Percentiles rank a stretch among this genome's conserved stretches.
phyloP scores from a whole-genome alignment of 495 filamentous ascomycete species.

The Hyphodiscus hymeniophilus region DNA sequence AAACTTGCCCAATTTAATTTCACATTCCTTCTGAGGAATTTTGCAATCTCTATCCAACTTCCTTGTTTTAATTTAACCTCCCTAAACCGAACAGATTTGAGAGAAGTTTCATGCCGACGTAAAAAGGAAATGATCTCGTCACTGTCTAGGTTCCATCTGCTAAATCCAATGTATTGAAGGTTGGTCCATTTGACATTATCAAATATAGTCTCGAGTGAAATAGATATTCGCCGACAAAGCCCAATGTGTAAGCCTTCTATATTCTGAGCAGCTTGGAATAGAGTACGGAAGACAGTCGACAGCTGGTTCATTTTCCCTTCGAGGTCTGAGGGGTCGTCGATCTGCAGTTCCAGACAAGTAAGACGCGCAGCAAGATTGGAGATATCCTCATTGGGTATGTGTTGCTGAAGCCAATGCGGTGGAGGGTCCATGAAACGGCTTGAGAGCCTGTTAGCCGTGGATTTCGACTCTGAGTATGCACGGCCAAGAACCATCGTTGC shows the following conservation, averaged over 20 bases:
- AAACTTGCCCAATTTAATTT: conserved; percentile 53
- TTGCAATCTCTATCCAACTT: conserved; percentile 53
- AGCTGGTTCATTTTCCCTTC: conserved; percentile 46
- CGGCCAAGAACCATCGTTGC: conserved; percentile 49
- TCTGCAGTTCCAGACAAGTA: conserved; percentile 50
- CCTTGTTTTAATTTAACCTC: conserved; percentile 51
- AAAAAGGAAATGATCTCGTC: conserved; percentile 51
- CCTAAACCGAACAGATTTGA: conserved; percentile 49
- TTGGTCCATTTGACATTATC: conserved; percentile 53
- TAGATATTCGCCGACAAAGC: conserved; percentile 24
- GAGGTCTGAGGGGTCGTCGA: conserved; percentile 43
- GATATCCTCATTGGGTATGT: conserved; percentile 37
- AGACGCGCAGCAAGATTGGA: conserved; percentile 45
- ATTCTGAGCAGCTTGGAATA: conserved; percentile 49
- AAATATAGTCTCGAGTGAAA: conserved; percentile 52
- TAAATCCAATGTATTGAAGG: conserved; percentile 55
- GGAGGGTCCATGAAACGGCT: conserved; percentile 58
- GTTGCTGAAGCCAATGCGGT: conserved; percentile 42
- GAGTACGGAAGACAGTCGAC: conserved; percentile 38
- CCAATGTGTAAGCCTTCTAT: conserved; percentile 60
- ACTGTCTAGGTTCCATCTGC: conserved; percentile 52
- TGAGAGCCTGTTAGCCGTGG: conserved; percentile 48
- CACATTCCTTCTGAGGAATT: conserved; percentile 50
- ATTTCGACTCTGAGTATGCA: conserved; percentile 47
- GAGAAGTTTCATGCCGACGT: conserved; percentile 44